These are phyloP conservation scores for Eucalyptus pauciflora DNA, from an alignment of 345 rosid genomes.

Conservation along the genomic window DNA sequence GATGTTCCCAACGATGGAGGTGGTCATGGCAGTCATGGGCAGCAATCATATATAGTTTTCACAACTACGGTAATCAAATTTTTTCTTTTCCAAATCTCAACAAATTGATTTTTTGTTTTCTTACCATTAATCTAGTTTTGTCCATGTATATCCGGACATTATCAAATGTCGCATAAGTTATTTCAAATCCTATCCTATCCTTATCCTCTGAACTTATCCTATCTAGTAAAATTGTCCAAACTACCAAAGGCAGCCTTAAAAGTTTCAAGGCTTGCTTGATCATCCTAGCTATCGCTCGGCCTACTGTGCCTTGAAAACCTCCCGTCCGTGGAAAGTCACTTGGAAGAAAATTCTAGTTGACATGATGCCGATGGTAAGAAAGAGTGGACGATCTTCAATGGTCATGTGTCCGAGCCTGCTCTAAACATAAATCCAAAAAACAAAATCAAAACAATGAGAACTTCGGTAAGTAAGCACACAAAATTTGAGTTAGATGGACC, in stretches of 20 bases:
- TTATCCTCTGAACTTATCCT: neutral
- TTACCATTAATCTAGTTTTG: neutral
- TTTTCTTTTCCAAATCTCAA: neutral
- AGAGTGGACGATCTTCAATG: neutral
- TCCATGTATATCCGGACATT: neutral
- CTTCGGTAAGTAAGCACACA: too few relatives aligned
- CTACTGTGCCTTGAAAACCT: neutral
- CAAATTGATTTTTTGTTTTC: neutral
- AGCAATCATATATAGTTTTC: neutral
- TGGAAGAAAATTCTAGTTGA: neutral
- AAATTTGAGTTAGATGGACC: too few relatives aligned
- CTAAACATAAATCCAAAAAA: too few relatives aligned
- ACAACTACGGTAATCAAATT: too few relatives aligned
- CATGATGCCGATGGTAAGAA: neutral
- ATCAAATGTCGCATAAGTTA: accelerated
- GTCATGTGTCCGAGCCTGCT: too few relatives aligned
- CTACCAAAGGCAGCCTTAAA: accelerated
- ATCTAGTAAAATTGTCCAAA: neutral
- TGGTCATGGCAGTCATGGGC: too few relatives aligned
- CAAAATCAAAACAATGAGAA: too few relatives aligned
- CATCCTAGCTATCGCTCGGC: neutral
- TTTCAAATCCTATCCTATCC: accelerated
- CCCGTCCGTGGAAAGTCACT: neutral
- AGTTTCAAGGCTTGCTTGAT: neutral
- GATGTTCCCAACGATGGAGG: too few relatives aligned